phyloP scores from a whole-genome alignment of 2,329 filamentous ascomycete species.

The Ophioceras dolichostomum region DNA sequence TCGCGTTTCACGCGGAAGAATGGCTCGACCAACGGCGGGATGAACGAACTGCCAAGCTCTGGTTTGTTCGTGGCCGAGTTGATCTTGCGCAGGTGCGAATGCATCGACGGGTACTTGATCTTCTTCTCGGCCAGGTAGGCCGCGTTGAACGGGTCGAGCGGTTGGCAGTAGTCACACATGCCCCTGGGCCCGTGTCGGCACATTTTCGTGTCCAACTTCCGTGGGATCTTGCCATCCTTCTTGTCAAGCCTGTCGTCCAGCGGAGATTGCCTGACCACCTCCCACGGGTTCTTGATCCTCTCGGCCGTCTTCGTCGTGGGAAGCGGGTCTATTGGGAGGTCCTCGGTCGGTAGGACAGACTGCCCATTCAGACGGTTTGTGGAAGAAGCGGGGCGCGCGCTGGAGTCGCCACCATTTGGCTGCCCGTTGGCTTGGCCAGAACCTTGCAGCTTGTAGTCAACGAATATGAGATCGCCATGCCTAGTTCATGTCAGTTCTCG shows the following conservation, averaged over 20 bases:
- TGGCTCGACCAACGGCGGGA: slow-evolving; percentile 86
- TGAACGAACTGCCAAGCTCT: slow-evolving; percentile 86
- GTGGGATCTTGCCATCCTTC: slow-evolving; percentile 76
- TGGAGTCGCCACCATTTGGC: slow-evolving; percentile 20
- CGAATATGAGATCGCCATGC: slow-evolving; percentile 84
- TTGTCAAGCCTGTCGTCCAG: slow-evolving; percentile 82
- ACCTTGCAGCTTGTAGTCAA: slow-evolving; percentile 59
- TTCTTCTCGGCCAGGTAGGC: slow-evolving; percentile 87
- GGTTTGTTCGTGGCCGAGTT: slow-evolving; percentile 96
- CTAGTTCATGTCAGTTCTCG: slow-evolving; percentile 27
- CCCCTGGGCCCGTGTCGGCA: slow-evolving; percentile 92
- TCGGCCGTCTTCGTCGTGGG: slow-evolving; percentile 39
- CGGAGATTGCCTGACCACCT: slow-evolving; percentile 74
- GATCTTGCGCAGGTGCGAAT: slow-evolving; percentile 86
- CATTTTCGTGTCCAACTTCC: slow-evolving; percentile 68
- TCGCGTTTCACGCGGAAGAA: slow-evolving; percentile 81
- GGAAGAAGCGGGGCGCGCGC: slow-evolving; percentile 25
- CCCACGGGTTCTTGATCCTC: slow-evolving; percentile 81
- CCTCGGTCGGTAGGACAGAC: slow-evolving; percentile 56
- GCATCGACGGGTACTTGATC: slow-evolving; percentile 97
- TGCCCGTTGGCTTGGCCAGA: slow-evolving; percentile 26
- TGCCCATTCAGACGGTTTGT: slow-evolving; percentile 68
- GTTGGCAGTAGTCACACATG: slow-evolving; percentile 99
- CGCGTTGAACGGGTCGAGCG: slow-evolving; percentile 84
- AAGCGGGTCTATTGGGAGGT: slow-evolving; percentile 49